Evolutionary conservation across 179 eudicot genomes (phyloP), one percentile per base, ranked within the genome.

Genomic region (Gypsophila paniculata): DNA sequence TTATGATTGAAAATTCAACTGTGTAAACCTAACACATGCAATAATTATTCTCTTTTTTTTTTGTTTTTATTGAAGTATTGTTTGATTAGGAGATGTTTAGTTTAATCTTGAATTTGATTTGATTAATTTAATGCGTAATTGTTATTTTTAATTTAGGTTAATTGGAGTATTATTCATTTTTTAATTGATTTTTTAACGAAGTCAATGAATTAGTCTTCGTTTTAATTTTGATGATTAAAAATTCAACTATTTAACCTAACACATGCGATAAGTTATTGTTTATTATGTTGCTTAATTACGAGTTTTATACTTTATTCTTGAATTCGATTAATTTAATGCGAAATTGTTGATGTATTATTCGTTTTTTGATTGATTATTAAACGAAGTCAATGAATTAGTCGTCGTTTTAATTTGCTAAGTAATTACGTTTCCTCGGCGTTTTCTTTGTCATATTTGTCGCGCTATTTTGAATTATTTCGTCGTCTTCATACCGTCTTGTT

Each of bases 301-400:
- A n/a, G n/a, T n/a, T n/a, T n/a, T n/a, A n/a, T n/a, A n/a, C n/a
- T n/a, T n/a, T n/a, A 53, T 17, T 53, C 19, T 42, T 65, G 9
- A 42, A 44, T 44, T 65, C 6, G 54, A 65, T 44, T 65, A 65
- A 65, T 65, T 65, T 54, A 55, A 54, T 70, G 72, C 42, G 19
- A 32, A 34, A 18, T 5, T 39, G 34, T 29, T 29, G 34, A 29
- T 29, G 72, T 18, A 12, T 18, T 22, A 13, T 13, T 42, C 34
- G 34, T 8, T 22, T n/a, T 58, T 34, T 13, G 15, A 17, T 18
- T 39, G 68, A 64, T 39, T 64, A 19, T 19, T 7, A 19, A 42
- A 42, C 21, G 49, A 22, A 64, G 29, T 64, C 49, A 42, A 64
- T 42, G 68, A 39, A 64, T 12, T 12, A 64, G 68, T 64, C 26